Evolutionary conservation across 371 early-diverging fungal genomes (phyloP), one percentile per base, ranked within the genome.

Genomic region (Haplosporangium sp.): DNA sequence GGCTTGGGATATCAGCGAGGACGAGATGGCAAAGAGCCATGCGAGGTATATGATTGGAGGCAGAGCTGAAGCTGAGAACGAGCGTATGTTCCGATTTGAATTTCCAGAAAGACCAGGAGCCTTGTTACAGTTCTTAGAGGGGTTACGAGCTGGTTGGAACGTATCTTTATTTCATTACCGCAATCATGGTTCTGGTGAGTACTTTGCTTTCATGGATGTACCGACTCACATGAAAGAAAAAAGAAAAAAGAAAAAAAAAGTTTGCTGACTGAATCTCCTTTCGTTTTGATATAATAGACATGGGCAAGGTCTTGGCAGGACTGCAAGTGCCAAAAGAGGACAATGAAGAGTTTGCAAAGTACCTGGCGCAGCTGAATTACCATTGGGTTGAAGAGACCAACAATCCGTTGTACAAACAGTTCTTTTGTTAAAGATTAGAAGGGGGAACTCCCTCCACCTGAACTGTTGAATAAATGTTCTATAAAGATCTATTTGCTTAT

Each of bases 31-130:
- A 43, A 98, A 98, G 80, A 88, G 91, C 20, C 99, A 98, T 81
- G 98, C 94, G 1, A 86, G 96, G 16, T 95, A 95, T 64, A 90
- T 97, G 81, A 91, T 95, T 18, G 98, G 97, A 52, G 98, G 98
- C 1, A 83, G 93, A 57, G 84, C 84, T 53, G 64, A 86, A 42
- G 93, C 94, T 5, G 85, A 82, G 50, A 86, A 96, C 76, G 98
- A 99, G 83, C 89, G 94, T 10, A 86, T 99, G 58, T 93, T 95
- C 83, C 85, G 98, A 60, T 97, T 99, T 84, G 89, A 92, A 71
- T 99, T 98, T 85, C 97, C 97, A 11, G 98, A 98, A 82, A 89
- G 97, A 55, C 98, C 97, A 8, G 97, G 96, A 53, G 97, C 97
- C 2, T 84, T 97, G 40, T 82, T 88, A 21, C 90, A 89, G 70